Conservation (phyloP, 1,139 yeast genomes). For the Taphrina communis region DNA sequence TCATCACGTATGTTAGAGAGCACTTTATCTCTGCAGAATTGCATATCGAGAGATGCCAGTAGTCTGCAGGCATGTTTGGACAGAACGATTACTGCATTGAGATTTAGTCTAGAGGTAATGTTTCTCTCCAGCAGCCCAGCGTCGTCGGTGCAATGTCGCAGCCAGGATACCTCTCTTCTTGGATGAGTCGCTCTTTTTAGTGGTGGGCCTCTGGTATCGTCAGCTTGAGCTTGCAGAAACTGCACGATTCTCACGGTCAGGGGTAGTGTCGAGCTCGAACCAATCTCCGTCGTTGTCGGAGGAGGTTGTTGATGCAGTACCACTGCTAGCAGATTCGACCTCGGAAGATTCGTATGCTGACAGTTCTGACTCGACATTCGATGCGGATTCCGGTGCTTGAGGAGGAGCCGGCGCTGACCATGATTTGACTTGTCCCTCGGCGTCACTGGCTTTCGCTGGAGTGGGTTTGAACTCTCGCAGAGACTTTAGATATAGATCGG, state of each 20-base stretch:
- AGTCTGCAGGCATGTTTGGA: no score
- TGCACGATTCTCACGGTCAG: slow-evolving; percentile 20
- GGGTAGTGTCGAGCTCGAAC: slow-evolving; percentile 36
- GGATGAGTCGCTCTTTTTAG: neutral
- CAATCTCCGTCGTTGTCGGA: slow-evolving; percentile 37
- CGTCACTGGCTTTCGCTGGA: slow-evolving; percentile 72
- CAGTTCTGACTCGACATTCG: slow-evolving; percentile 75
- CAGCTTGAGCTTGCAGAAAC: neutral
- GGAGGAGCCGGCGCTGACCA: slow-evolving; percentile 64
- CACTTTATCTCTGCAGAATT: no score
- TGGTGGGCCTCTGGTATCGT: slow-evolving; percentile 20
- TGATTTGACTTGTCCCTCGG: slow-evolving; percentile 73
- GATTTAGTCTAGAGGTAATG: no score
- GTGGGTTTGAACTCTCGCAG: slow-evolving; percentile 87
- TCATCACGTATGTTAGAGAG: no score
- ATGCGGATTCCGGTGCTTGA: slow-evolving; percentile 75
- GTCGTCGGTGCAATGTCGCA: no score
- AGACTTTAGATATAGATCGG: slow-evolving; percentile 86
- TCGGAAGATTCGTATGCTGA: slow-evolving; percentile 73
- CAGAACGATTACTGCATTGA: no score
- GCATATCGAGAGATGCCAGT: no score
- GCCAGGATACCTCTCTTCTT: neutral
- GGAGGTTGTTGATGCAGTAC: slow-evolving; percentile 9
- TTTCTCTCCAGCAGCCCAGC: no score
- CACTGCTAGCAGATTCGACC: slow-evolving; percentile 50